Base-by-base conservation (phyloP, 768 basidiomycete species). In the Multifurca ochricompacta region DNA sequence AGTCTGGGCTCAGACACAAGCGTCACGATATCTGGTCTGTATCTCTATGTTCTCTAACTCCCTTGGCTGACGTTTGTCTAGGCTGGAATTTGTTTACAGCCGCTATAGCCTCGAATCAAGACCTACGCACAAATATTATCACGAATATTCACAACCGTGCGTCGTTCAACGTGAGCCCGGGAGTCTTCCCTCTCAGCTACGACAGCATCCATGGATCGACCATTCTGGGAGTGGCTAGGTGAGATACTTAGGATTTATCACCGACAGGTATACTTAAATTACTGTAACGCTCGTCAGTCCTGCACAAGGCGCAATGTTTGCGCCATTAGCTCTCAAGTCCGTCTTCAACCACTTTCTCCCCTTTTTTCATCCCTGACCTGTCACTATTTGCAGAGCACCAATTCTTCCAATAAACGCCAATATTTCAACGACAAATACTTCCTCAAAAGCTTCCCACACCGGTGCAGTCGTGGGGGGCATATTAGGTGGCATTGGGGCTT, bases 291-390 rank as follows among this genome's bases (percentile, higher is more conserved):
- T 18, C 28, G 25, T n/a, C 21, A 64, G 64, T 42, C 62, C 64
- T 16, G 63, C 58, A 5, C 57, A 60, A 10, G 64, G 64, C 31
- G 64, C 56, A 9, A 50, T 64, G 48, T 64, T 56, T 50, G 64
- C 64, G 6, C 62, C 58, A 19, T 43, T 64, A 10, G 63, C 64
- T 19, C 41, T 60, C n/a, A 58, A 35, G 64, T 64, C 28, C 44
- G 64, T 53, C 7, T 28, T 32, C 18, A 21, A 14, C 2, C 35
- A 2, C 25, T 18, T 1, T 34, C 19, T 42, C n/a, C n/a, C 18
- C 19, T 27, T n/a, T n/a, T 31, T 16, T 25, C 5, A 23, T 27
- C 6, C 1, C 30, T 51, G 21, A 51, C 9, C 7, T 21, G 4
- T 7, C 40, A 21, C 9, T 21, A 9, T 16, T 34, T 19, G 18